Conservation (phyloP, 192 early-diverging fungal species). For the Coemansia sp. region DNA sequence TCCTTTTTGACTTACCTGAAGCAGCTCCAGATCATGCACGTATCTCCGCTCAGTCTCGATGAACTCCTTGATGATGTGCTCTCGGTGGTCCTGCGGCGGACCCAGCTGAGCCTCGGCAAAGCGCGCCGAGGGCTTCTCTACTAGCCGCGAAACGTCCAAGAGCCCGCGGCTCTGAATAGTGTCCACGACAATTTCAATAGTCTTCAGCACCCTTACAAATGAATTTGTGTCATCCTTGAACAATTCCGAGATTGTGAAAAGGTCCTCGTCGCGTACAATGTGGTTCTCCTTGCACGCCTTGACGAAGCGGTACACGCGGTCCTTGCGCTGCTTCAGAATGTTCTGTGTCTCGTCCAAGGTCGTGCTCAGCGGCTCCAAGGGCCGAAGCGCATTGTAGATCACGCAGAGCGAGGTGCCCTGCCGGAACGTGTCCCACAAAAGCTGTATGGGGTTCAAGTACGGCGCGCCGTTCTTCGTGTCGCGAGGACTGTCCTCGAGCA, state of each 20-base stretch:
- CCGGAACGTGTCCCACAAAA: conserved; percentile 71
- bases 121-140: conserved; percentile 47
- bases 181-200: conserved; percentile 74
- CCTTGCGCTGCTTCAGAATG: conserved; percentile 70
- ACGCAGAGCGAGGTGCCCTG: conserved; percentile 67
- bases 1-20: conserved; percentile 56
- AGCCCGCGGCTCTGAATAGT: conserved; percentile 64
- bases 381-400: conserved; percentile 69
- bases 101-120: conserved; percentile 55
- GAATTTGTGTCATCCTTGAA: conserved; percentile 94
- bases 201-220: conserved; percentile 93
- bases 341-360: conserved; percentile 57
- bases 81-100: conserved; percentile 82
- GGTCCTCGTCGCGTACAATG: conserved; percentile 69
- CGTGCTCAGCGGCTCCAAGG: conserved; percentile 60
- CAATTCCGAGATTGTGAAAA: conserved; percentile 83
- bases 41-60: conserved; percentile 92
- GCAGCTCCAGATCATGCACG: conserved; percentile 81
- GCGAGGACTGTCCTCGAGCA: conserved; percentile 36
- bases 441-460: conserved; percentile 65
- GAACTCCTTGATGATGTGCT: conserved; percentile 82
- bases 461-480: conserved; percentile 42
- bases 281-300: conserved; percentile 81
- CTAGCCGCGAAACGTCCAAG: conserved; percentile 31
- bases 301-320: conserved; percentile 82